phyloP scores from a whole-genome alignment of 768 basidiomycete genomes.

The Lentinus tigrinus region DNA sequence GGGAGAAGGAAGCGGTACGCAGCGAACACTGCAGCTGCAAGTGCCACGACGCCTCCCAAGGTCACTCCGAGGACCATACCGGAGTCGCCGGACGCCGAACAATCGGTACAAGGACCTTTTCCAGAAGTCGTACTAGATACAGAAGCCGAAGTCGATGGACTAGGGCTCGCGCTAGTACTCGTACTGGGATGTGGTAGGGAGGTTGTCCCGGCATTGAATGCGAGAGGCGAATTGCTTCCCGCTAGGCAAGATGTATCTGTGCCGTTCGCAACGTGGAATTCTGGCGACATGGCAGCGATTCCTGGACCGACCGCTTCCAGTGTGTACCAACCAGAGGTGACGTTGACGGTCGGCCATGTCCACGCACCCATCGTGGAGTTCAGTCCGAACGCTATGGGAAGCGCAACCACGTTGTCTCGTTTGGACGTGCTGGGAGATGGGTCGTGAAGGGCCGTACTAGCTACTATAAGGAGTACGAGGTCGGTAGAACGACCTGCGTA shows the following conservation, averaged over 20 bases:
- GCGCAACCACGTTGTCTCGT: slow-evolving; percentile 12
- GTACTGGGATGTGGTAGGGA: neutral
- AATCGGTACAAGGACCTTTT: neutral
- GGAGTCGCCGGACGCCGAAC: neutral
- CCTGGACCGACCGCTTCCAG: slow-evolving; percentile 25
- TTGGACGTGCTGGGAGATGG: slow-evolving; percentile 3
- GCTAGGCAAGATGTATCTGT: slow-evolving; percentile 33
- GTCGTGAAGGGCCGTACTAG: slow-evolving; percentile 2
- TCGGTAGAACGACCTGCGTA: slow-evolving; percentile 4
- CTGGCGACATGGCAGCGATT: slow-evolving; percentile 22
- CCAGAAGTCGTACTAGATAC: neutral
- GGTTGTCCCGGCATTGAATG: neutral
- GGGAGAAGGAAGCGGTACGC: neutral
- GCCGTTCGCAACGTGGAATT: slow-evolving; percentile 38
- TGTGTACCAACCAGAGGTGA: slow-evolving; percentile 50
- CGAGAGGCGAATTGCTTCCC: slow-evolving; percentile 2
- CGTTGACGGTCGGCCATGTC: slow-evolving; percentile 46
- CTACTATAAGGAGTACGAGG: slow-evolving; percentile 16
- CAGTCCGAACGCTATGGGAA: slow-evolving; percentile 28
- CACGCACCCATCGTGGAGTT: slow-evolving; percentile 29
- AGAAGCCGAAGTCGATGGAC: neutral
- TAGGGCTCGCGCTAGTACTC: no score
- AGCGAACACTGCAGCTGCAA: neutral
- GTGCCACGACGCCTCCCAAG: neutral
- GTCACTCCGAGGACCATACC: neutral